phyloP scores from a whole-genome alignment of 192 early-diverging fungal genomes.

The Oehlia diaphana region DNA sequence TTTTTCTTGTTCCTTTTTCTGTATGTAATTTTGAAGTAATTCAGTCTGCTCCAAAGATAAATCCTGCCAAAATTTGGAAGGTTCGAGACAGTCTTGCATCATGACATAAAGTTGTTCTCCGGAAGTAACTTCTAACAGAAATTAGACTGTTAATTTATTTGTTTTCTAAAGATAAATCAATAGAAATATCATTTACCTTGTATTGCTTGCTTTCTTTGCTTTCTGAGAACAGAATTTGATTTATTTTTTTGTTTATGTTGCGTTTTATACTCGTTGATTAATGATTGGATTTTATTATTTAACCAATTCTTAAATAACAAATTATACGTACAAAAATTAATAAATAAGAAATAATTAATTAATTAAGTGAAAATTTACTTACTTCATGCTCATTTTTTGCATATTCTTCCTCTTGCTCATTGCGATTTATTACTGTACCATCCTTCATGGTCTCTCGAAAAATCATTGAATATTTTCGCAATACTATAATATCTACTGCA shows the following conservation, averaged over 20 bases:
- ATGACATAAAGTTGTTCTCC: background rate
- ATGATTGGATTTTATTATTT: background rate
- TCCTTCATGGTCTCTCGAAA: conserved; percentile 47
- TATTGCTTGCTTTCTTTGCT: background rate
- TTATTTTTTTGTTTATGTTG: background rate
- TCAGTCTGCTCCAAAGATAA: background rate
- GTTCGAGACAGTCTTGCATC: background rate
- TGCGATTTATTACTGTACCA: conserved; percentile 39
- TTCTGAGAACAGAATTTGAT: background rate
- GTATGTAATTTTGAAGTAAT: background rate
- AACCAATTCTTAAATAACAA: background rate
- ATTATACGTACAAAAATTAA: background rate
- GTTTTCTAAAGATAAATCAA: background rate
- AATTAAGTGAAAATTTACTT: conserved; percentile 4
- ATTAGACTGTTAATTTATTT: background rate
- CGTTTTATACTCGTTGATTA: background rate
- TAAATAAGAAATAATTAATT: too few species aligned
- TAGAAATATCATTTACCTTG: background rate
- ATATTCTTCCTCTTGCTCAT: conserved; percentile 53
- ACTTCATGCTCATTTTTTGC: conserved; percentile 39
- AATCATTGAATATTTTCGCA: conserved; percentile 49
- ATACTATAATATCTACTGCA: conserved; percentile 56
- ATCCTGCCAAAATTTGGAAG: background rate
- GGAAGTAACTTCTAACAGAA: background rate
- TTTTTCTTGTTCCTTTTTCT: conserved; percentile 1